Conservation (phyloP, 2,329 filamentous ascomycete species). For the Gliomastix tumulicola region DNA sequence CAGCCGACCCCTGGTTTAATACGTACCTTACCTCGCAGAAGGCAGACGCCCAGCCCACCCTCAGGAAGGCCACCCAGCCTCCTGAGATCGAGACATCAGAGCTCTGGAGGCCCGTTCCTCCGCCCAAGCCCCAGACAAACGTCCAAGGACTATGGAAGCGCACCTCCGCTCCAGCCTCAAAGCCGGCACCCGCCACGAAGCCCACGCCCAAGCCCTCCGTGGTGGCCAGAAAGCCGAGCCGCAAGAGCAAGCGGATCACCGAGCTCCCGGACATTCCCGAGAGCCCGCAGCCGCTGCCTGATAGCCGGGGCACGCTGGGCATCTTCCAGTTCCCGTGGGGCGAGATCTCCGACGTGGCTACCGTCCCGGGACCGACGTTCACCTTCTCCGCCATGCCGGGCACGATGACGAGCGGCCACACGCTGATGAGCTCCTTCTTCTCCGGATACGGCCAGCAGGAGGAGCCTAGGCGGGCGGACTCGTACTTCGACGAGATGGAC, state of each 20-base stretch:
- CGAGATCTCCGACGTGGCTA: conserved; percentile 51
- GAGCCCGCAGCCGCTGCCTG: conserved; percentile 49
- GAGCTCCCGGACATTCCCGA: conserved; percentile 57
- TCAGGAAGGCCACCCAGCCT: too few relatives aligned
- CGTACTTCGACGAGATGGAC: conserved; percentile 10
- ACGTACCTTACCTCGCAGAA: too few relatives aligned
- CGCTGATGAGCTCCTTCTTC: conserved; percentile 32
- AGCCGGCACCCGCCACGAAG: conserved; percentile 8
- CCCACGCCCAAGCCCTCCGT: background rate
- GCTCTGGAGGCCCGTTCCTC: background rate
- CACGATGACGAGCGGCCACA: conserved; percentile 31
- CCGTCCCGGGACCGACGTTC: conserved; percentile 27
- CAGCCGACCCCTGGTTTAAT: too few relatives aligned
- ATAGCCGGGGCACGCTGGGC: conserved; percentile 52
- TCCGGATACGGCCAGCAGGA: conserved; percentile 56
- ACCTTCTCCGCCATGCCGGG: conserved; percentile 42
- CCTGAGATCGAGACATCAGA: too few relatives aligned
- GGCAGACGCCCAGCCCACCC: too few relatives aligned
- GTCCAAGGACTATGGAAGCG: background rate
- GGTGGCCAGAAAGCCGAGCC: conserved; percentile 15
- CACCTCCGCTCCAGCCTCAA: too few relatives aligned
- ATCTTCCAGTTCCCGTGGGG: conserved; percentile 64
- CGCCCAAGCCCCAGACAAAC: background rate
- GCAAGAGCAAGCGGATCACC: conserved; percentile 49
- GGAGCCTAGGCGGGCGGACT: conserved; percentile 28